Conservation (phyloP, 805 yeast species). For the Nakazawaea laoshanensis region DNA sequence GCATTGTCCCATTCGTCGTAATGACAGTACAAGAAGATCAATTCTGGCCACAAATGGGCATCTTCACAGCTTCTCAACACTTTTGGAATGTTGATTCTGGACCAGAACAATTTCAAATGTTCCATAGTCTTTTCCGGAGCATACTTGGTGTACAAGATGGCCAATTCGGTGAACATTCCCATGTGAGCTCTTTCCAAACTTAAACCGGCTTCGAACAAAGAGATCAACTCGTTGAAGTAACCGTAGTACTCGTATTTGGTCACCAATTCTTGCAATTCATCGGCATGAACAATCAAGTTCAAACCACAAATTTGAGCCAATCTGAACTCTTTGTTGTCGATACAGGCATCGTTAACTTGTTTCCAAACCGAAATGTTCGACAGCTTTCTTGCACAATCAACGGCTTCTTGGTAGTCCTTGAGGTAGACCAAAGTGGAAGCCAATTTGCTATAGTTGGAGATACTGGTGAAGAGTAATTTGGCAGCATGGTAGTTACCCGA, state of each 20-base stretch:
- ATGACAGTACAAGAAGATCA: slow-evolving; percentile 93
- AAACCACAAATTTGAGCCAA: slow-evolving; percentile 98
- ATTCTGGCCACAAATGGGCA: slow-evolving; percentile 94
- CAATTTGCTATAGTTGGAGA: slow-evolving; percentile 90
- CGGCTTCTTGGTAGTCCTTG: slow-evolving; percentile 92
- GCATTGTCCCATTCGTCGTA: slow-evolving; percentile 99
- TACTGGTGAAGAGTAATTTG: slow-evolving; percentile 72
- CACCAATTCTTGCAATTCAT: slow-evolving; percentile 87
- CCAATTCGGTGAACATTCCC: slow-evolving; percentile 99
- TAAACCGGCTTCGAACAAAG: slow-evolving; percentile 90
- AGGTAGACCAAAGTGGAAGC: slow-evolving; percentile 94
- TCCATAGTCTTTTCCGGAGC: slow-evolving; percentile 88
- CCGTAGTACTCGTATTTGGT: slow-evolving; percentile 83
- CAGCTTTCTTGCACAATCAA: slow-evolving; percentile 98
- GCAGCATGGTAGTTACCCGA: slow-evolving; percentile 87
- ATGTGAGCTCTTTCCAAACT: slow-evolving; percentile 98
- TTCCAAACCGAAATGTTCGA: slow-evolving; percentile 93
- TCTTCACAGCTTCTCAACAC: slow-evolving; percentile 89
- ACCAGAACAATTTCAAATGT: slow-evolving; percentile 96
- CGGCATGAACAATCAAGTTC: slow-evolving; percentile 95
- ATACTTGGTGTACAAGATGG: slow-evolving; percentile 84
- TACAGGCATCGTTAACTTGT: slow-evolving; percentile 94
- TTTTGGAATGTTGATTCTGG: slow-evolving; percentile 95
- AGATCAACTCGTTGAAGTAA: slow-evolving; percentile 82
- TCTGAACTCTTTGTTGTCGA: slow-evolving; percentile 89